Evolutionary conservation across 1,284 basidiomycete genomes (phyloP).

Genomic region (Melampsora larici-populina): DNA sequence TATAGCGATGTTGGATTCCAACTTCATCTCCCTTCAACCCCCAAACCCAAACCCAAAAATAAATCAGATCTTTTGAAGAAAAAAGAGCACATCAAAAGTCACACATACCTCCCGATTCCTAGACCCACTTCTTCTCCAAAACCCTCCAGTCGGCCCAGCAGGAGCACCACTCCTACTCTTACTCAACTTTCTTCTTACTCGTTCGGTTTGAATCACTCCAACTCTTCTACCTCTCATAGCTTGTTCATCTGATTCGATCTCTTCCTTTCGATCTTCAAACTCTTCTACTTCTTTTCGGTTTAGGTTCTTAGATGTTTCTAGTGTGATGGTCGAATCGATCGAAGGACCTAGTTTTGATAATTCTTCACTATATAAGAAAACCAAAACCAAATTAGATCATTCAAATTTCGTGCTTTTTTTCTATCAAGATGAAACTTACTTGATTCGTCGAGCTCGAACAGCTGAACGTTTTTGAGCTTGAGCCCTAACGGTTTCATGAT

Average conservation of each 20-base stretch:
- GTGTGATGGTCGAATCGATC: not conserved
- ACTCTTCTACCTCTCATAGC: not conserved
- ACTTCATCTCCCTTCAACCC: not conserved
- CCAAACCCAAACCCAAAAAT: not conserved
- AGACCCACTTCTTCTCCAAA: constrained; percentile 38
- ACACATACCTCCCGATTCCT: constrained; percentile 7
- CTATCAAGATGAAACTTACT: constrained; percentile 7
- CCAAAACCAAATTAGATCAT: not conserved
- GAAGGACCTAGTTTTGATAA: constrained; percentile 21
- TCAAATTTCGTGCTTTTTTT: not conserved
- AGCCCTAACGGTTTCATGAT: constrained; percentile 23
- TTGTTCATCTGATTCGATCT: not conserved
- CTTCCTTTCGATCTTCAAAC: not conserved
- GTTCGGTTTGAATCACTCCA: not conserved
- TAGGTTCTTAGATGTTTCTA: not conserved
- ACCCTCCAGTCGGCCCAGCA: constrained; percentile 11
- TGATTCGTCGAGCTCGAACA: constrained; percentile 31
- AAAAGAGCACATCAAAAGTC: not conserved
- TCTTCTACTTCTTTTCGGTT: not conserved
- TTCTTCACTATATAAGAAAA: constrained; percentile 14
- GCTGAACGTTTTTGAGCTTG: constrained; percentile 38
- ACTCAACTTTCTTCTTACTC: constrained; percentile 18
- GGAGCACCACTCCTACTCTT: too few species aligned
- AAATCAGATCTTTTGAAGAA: not conserved
- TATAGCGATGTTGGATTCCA: not conserved